These are phyloP conservation scores for Monilinia fructicola DNA, from an alignment of 2,329 filamentous ascomycete genomes.

Conservation along the genomic window DNA sequence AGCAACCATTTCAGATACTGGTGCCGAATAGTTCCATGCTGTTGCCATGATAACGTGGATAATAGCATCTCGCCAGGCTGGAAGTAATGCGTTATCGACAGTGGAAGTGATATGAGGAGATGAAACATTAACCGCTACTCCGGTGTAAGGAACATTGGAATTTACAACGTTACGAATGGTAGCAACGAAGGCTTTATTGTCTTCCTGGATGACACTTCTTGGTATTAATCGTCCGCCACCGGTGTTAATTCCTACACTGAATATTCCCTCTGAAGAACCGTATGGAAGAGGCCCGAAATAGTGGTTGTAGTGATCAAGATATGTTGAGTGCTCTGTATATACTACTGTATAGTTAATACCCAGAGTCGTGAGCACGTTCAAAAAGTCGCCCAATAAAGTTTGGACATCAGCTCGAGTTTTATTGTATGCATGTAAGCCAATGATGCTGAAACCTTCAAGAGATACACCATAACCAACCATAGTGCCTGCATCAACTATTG, in stretches of 20 bases:
- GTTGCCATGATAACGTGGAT: constrained; percentile 40
- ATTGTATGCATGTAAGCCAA: constrained; percentile 50
- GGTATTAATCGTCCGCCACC: constrained; percentile 48
- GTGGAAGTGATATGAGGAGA: constrained; percentile 24
- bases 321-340: constrained; percentile 32
- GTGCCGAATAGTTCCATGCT: constrained; percentile 41
- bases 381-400: constrained; percentile 49
- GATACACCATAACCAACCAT: constrained; percentile 52
- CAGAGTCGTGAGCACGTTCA: constrained; percentile 43
- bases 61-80: constrained; percentile 45
- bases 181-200: constrained; percentile 30
- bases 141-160: constrained; percentile 40
- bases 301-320: constrained; percentile 39
- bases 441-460: constrained; percentile 49
- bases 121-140: constrained; percentile 40
- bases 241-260: constrained; percentile 35
- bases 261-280: constrained; percentile 24
- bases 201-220: constrained; percentile 39
- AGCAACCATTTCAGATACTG: constrained; percentile 38
- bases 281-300: constrained; percentile 39
- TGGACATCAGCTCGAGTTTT: constrained; percentile 46
- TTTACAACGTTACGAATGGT: constrained; percentile 41
- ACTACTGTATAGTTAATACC: constrained; percentile 40
- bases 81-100: constrained; percentile 44
- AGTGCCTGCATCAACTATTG: constrained; percentile 51